These are phyloP conservation scores for Huntiella abstrusa DNA, from an alignment of 2,329 filamentous ascomycete genomes.

Conservation along the genomic window DNA sequence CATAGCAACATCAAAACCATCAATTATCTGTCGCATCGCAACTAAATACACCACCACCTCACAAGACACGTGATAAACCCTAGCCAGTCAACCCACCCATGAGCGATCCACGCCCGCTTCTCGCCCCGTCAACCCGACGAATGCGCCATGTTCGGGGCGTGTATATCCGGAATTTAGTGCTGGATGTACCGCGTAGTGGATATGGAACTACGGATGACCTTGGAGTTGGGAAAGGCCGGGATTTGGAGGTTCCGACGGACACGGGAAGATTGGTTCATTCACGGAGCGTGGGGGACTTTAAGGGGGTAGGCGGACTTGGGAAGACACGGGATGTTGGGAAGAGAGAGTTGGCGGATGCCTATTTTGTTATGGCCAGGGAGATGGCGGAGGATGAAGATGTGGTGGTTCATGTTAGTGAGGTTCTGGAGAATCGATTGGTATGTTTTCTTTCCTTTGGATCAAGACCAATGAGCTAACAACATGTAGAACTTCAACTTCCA, in stretches of 20 bases:
- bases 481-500: slow-evolving; percentile 66
- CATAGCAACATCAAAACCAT: not conserved
- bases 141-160: slow-evolving; percentile 75
- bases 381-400: slow-evolving; percentile 56
- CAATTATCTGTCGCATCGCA: not conserved
- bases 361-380: slow-evolving; percentile 41
- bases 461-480: slow-evolving; percentile 4
- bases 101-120: slow-evolving; percentile 24
- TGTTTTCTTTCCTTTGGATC: not conserved
- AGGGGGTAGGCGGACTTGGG: not conserved
- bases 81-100: not conserved
- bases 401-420: slow-evolving; percentile 81
- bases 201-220: no score
- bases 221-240: no score
- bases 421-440: slow-evolving; percentile 55
- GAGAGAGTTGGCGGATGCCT: slow-evolving; percentile 16
- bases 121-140: slow-evolving; percentile 61
- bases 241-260: no score
- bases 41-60: not conserved
- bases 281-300: no score
- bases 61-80: no score
- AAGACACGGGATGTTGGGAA: slow-evolving; percentile 23
- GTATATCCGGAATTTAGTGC: slow-evolving; percentile 58
- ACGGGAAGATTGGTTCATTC: no score
- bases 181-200: no score